Evolutionary conservation across 2,329 filamentous ascomycete species (phyloP).

Genomic region (Aspergillus sp.): DNA sequence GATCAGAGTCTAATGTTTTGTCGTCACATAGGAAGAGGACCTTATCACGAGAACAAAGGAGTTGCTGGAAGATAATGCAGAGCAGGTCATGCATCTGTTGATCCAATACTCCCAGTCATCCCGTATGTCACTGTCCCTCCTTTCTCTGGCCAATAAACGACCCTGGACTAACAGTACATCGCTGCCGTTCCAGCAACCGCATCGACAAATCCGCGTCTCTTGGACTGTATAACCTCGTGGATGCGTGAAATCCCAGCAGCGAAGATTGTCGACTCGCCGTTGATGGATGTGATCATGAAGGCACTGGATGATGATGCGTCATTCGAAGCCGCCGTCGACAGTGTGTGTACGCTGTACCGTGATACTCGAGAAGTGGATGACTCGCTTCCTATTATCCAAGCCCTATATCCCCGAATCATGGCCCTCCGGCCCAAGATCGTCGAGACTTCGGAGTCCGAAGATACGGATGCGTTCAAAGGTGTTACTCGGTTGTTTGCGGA

Average conservation of each 20-base stretch:
- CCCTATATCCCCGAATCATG: slow-evolving; percentile 74
- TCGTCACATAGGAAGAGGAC: slow-evolving; percentile 77
- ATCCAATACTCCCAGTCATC: slow-evolving; percentile 90
- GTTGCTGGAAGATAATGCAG: slow-evolving; percentile 81
- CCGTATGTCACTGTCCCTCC: slow-evolving; percentile 45
- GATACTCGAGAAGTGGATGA: slow-evolving; percentile 95
- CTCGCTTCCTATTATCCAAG: slow-evolving; percentile 71
- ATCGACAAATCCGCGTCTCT: slow-evolving; percentile 77
- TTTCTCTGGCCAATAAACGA: neutral
- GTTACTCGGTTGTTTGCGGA: slow-evolving; percentile 87
- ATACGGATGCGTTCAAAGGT: slow-evolving; percentile 77
- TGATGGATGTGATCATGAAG: slow-evolving; percentile 73
- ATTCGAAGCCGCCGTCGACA: slow-evolving; percentile 84
- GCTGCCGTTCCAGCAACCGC: slow-evolving; percentile 54
- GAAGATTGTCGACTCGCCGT: slow-evolving; percentile 75
- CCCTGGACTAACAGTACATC: slow-evolving; percentile 12
- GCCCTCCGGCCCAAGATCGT: slow-evolving; percentile 69
- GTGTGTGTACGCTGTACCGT: slow-evolving; percentile 80
- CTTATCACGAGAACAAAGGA: slow-evolving; percentile 77
- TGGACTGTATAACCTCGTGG: slow-evolving; percentile 97
- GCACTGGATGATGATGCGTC: slow-evolving; percentile 69
- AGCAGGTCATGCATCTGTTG: slow-evolving; percentile 77
- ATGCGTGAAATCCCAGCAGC: slow-evolving; percentile 81
- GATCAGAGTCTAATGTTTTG: slow-evolving; percentile 44
- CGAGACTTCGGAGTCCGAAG: slow-evolving; percentile 69